Base-by-base conservation (phyloP, 306 rosid species). In the Fagus sylvatica region DNA sequence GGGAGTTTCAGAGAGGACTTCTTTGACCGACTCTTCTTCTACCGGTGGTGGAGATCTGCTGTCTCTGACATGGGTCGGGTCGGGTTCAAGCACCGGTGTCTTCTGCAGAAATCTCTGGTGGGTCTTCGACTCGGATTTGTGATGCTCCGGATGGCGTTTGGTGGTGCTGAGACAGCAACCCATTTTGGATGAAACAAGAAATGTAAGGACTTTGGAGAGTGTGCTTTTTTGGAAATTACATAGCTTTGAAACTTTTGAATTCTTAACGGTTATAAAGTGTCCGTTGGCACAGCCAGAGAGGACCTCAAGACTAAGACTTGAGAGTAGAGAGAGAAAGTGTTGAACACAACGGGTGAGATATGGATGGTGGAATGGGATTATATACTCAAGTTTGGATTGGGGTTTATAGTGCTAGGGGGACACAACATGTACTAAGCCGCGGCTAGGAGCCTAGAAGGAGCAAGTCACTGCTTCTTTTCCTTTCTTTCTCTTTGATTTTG, bases 21-120 rank as follows among this genome's bases (percentile, higher is more conserved):
- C 99, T 71, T 95, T 95, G 69, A 95, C 99, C 6, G 70, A 30
- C 80, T 95, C 97, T 65, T 90, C 98, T 80, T 95, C 98, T 8
- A 77, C 65, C 5, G 81, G 80, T 3, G 74, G 80, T 28, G 80
- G 74, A 4, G 36, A 53, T 40, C 70, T 81, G 67, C 73, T 39
- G 67, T 82, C 77, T 22, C 30, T 66, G 57, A 83, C 86, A 42
- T 57, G 80, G 62, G 68, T 81, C 11, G 49, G 64, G 17, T 80
- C 53, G 4, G 82, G 71, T 28, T 79, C 86, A 41, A 73, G 55
- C 37, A 6, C 41, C 7, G 82, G 73, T 60, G 82, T 55, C 65
- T 19, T 83, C 43, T 28, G 72, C 3, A 72, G 71, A 60, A 59
- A 51, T 64, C 78, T 77, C 13, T 28, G 77, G 85, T 32, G 71